Conservation (phyloP, 139 green algal genomes). For the Coelastrella sp. region DNA sequence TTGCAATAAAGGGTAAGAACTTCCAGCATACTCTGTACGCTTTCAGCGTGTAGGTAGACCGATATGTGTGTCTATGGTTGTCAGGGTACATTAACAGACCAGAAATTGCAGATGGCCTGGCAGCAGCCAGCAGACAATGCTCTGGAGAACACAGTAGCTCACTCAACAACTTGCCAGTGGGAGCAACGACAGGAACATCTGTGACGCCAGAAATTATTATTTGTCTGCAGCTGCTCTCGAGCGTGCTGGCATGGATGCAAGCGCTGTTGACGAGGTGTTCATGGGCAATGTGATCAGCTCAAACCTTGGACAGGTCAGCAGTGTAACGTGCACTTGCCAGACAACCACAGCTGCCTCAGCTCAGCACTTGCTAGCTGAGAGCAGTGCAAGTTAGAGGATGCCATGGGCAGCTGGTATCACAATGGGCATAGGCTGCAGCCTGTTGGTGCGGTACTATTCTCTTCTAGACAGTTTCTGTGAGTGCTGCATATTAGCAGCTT, state of each 20-base stretch:
- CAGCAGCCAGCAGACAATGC: neutral
- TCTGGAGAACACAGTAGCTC: neutral
- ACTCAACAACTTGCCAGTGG: too few species aligned
- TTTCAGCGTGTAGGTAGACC: neutral
- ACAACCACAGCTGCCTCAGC: too few species aligned
- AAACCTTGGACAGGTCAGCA: conserved; percentile 80
- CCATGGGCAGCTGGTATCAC: too few species aligned
- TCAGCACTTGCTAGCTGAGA: too few species aligned
- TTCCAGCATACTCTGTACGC: too few species aligned
- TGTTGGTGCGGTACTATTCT: too few species aligned
- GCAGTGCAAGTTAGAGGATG: too few species aligned
- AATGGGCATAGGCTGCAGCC: too few species aligned
- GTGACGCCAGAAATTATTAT: neutral
- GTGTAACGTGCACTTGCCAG: too few species aligned
- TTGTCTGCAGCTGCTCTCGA: conserved; percentile 68
- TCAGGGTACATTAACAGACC: neutral
- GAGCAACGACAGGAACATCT: neutral
- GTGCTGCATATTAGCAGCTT: neutral
- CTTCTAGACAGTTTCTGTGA: too few species aligned
- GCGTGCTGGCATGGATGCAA: conserved; percentile 57
- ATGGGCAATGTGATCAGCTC: conserved; percentile 91
- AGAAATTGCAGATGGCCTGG: too few species aligned
- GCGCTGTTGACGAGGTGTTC: conserved; percentile 76
- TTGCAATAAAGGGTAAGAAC: conserved; percentile 79
- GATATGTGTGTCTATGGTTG: neutral